Evolutionary conservation across 768 basidiomycete genomes (phyloP).

Genomic region (Melanogaster broomeanus): DNA sequence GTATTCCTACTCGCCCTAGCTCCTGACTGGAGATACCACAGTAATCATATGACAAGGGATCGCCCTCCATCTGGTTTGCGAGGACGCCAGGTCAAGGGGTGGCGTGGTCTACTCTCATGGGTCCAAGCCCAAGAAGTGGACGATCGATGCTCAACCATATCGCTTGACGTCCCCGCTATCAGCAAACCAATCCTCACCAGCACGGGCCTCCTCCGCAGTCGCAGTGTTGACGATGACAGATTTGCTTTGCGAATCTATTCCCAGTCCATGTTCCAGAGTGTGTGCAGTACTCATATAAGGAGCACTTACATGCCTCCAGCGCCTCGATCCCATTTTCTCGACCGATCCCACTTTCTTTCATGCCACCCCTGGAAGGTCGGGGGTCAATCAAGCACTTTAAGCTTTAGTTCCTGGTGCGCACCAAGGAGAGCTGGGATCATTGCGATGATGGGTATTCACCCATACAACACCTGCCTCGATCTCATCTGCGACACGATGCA

Average conservation of each 20-base stretch:
- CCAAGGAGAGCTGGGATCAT: conserved; percentile 90
- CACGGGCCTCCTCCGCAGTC: conserved; percentile 54
- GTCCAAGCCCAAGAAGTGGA: not conserved
- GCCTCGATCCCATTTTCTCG: conserved; percentile 86
- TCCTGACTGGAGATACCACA: not conserved
- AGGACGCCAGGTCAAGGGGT: too few species aligned
- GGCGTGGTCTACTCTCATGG: too few species aligned
- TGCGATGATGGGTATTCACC: conserved; percentile 89
- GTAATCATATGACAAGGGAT: not conserved
- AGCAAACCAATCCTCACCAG: conserved; percentile 78
- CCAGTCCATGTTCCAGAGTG: conserved; percentile 37
- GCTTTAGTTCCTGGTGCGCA: conserved; percentile 25
- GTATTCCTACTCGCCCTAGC: conserved; percentile 14
- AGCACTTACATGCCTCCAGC: conserved; percentile 66
- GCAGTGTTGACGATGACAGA: conserved; percentile 79
- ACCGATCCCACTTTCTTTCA: conserved; percentile 89
- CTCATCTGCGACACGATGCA: conserved; percentile 68
- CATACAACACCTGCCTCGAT: conserved; percentile 81
- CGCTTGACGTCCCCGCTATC: conserved; percentile 52
- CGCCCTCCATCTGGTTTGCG: too few species aligned
- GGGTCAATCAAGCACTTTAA: not conserved
- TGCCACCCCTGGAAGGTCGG: conserved; percentile 67
- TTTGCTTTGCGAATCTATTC: conserved; percentile 80
- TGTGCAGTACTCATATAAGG: not conserved
- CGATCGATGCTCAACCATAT: conserved; percentile 53